These are phyloP conservation scores for Aureobasidium pullulans DNA, from an alignment of 2,329 filamentous ascomycete species.

Conservation along the genomic window DNA sequence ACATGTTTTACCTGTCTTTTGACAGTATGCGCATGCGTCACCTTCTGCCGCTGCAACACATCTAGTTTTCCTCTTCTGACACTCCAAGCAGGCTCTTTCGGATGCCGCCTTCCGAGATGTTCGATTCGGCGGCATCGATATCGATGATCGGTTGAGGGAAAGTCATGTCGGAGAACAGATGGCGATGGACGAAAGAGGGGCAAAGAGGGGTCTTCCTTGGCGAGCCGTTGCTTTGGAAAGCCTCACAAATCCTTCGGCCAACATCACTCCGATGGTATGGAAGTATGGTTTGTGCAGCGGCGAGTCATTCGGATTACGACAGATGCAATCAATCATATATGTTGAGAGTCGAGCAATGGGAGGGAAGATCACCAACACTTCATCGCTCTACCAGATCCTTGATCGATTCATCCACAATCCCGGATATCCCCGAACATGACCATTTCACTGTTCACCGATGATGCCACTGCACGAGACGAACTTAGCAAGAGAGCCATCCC, in stretches of 20 bases:
- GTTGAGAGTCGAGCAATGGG: too few relatives aligned
- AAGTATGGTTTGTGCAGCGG: background rate
- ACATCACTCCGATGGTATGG: background rate
- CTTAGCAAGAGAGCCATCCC: conserved; percentile 10
- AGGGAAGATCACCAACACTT: too few relatives aligned
- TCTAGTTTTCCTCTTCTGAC: conserved; percentile 17
- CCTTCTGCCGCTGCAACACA: conserved; percentile 23
- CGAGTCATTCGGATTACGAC: too few relatives aligned
- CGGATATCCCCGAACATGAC: background rate
- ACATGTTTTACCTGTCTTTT: conserved; percentile 26
- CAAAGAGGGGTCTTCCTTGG: background rate
- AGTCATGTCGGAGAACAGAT: background rate
- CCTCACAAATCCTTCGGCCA: background rate
- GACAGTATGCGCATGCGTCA: conserved; percentile 29
- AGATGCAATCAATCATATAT: too few relatives aligned
- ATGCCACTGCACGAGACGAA: background rate
- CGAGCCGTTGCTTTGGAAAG: background rate
- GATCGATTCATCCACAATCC: too few relatives aligned
- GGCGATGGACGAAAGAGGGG: background rate
- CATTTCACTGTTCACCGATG: background rate
- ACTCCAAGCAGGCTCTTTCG: conserved; percentile 15
- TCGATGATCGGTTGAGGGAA: background rate
- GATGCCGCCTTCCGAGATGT: background rate
- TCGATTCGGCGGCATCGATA: background rate
- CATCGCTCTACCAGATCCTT: too few relatives aligned